Evolutionary conservation across 257 asterid genomes (phyloP).

Genomic region (Handroanthus guayacan): DNA sequence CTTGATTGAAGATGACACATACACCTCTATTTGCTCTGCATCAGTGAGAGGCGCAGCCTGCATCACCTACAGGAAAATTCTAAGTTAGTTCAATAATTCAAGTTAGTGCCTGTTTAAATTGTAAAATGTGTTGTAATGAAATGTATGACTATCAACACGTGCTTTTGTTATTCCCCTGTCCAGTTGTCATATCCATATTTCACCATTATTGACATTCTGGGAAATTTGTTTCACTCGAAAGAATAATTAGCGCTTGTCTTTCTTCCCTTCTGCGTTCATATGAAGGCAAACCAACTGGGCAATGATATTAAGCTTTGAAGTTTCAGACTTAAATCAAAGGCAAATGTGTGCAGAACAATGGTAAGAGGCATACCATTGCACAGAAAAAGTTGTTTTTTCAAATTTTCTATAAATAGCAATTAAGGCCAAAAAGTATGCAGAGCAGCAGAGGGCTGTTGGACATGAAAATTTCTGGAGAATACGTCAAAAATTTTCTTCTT

Average conservation of each 20-base stretch:
- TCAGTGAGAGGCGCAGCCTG: conserved; percentile 63
- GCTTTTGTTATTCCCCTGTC: conserved; percentile 5
- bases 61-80: conserved; percentile 68
- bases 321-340: conserved; percentile 16
- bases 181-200: conserved; percentile 13
- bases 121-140: conserved; percentile 11
- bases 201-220: conserved; percentile 1
- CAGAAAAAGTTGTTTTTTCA: not conserved
- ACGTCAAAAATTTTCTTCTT: conserved; percentile 2
- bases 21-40: conserved; percentile 84
- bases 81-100: conserved; percentile 30
- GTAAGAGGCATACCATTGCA: not conserved
- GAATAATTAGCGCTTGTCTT: not conserved
- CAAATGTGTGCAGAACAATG: conserved; percentile 27
- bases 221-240: not conserved
- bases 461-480: conserved; percentile 10
- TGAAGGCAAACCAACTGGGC: not conserved
- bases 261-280: conserved; percentile 29
- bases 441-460: conserved; percentile 6
- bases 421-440: not conserved
- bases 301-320: conserved; percentile 1
- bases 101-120: conserved; percentile 13
- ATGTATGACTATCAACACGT: not conserved
- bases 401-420: conserved; percentile 7
- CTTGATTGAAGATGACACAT: conserved; percentile 82